phyloP scores from a whole-genome alignment of 495 filamentous ascomycete genomes.

The Talaromyces liani region DNA sequence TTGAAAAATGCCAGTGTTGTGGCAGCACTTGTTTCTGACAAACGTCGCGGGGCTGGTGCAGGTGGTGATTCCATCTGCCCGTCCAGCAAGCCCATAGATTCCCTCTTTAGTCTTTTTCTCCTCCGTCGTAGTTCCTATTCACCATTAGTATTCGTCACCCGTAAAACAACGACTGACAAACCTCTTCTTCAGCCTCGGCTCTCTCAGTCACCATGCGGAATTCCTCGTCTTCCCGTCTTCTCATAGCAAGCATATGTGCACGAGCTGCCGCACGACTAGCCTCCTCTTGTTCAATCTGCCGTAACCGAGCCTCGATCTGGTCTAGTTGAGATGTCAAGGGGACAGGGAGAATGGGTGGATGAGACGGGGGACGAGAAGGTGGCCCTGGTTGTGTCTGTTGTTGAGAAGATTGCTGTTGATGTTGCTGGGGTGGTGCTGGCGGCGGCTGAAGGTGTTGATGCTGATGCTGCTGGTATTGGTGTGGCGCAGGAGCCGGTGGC shows the following conservation, averaged over 20 bases:
- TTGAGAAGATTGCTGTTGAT: conserved; percentile 18
- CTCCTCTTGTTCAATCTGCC: conserved; percentile 43
- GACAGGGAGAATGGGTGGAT: conserved; percentile 8
- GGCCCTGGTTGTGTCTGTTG: conserved; percentile 10
- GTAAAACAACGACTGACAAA: conserved; percentile 8
- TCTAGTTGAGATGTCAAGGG: conserved; percentile 21
- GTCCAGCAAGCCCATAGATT: conserved; percentile 38
- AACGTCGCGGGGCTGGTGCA: conserved; percentile 34
- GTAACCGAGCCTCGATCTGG: conserved; percentile 36
- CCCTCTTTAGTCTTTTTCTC: conserved; percentile 38
- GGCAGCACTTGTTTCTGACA: conserved; percentile 43
- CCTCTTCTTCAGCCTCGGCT: conserved; percentile 42
- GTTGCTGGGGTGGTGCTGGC: conserved; percentile 23
- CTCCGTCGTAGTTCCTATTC: conserved; percentile 38
- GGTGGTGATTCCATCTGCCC: conserved; percentile 32
- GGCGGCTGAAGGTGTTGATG: neutral
- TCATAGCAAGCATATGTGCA: conserved; percentile 34
- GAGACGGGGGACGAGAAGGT: conserved; percentile 15
- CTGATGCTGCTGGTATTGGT: neutral
- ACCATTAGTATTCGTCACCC: neutral
- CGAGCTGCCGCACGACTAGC: conserved; percentile 36
- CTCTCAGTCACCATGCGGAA: conserved; percentile 40
- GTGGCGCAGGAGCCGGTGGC: neutral
- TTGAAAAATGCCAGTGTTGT: conserved; percentile 46
- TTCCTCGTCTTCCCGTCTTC: conserved; percentile 43